Conservation (phyloP, 306 rosid genomes). For the Dicorynia guianensis region DNA sequence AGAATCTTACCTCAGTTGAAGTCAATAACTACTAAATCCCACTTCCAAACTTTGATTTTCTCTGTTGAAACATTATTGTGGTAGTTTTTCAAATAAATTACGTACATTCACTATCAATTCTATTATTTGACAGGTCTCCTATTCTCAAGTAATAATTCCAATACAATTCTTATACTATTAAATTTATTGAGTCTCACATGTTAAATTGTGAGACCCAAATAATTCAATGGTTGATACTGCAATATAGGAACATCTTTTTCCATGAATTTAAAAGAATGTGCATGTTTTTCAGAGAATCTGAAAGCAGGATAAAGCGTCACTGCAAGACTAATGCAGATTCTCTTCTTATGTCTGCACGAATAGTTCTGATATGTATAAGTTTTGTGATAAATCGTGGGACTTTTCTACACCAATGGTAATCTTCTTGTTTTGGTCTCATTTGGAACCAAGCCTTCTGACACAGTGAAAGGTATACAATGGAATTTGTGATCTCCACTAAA, state of each 20-base stretch:
- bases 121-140: too few species aligned
- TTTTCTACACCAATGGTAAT: neutral
- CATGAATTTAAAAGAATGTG: neutral
- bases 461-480: neutral
- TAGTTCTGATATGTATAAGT: neutral
- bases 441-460: constrained; percentile 2
- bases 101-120: too few species aligned
- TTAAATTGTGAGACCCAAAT: too few species aligned
- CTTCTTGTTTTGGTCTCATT: constrained; percentile 22
- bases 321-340: neutral
- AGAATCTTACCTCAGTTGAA: neutral
- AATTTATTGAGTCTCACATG: too few species aligned
- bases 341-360: neutral
- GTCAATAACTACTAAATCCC: constrained; percentile 12
- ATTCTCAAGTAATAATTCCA: too few species aligned
- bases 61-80: too few species aligned
- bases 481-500: constrained; percentile 1
- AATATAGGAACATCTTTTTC: too few species aligned
- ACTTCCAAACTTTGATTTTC: too few species aligned
- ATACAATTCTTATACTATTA: too few species aligned
- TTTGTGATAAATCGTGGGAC: neutral
- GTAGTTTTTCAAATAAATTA: too few species aligned
- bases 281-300: neutral
- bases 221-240: too few species aligned
- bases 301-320: neutral